A percentile compares a stretch with the other conserved stretches of the same genome.
phyloP scores from a whole-genome alignment of 768 basidiomycete genomes.

The Sarcodon aspratus region DNA sequence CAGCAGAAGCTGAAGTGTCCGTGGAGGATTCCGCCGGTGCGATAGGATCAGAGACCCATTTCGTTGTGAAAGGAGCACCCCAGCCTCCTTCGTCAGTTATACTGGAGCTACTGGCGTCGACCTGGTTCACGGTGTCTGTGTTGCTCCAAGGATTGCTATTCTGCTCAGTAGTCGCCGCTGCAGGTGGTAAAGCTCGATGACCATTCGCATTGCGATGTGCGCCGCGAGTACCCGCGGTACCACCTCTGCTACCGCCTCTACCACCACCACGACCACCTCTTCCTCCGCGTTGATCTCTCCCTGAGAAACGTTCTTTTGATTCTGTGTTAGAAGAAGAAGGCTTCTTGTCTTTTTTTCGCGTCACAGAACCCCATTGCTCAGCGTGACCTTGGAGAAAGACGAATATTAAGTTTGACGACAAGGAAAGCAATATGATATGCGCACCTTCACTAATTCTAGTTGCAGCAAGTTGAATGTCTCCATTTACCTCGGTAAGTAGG shows the following conservation, averaged over 20 bases:
- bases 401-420: conserved; percentile 10
- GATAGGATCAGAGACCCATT: conserved; percentile 16
- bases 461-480: conserved; percentile 60
- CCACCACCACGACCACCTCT: conserved; percentile 57
- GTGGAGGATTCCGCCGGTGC: conserved; percentile 11
- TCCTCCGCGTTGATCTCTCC: conserved; percentile 35
- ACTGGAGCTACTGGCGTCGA: conserved; percentile 1
- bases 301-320: conserved; percentile 41
- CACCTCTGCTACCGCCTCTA: conserved; percentile 33
- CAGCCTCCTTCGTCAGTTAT: conserved; percentile 2
- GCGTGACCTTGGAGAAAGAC: conserved; percentile 40
- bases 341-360: conserved; percentile 86
- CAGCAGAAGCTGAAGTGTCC: conserved; percentile 13
- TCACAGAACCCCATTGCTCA: conserved; percentile 76
- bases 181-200: conserved; percentile 26
- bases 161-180: conserved; percentile 6
- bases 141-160: conserved; percentile 13
- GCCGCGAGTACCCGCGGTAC: conserved; percentile 35
- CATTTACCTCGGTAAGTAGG: conserved; percentile 52
- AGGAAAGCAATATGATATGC: conserved; percentile 7
- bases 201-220: conserved; percentile 28
- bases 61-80: conserved; percentile 8
- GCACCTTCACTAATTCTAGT: conserved; percentile 69
- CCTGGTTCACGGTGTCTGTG: conserved; percentile 19
- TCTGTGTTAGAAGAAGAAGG: conserved; percentile 23